A percentile compares a stretch with the other conserved stretches of the same genome.
These are phyloP conservation scores for Triglochin maritima DNA, from an alignment of 106 monocot genomes.

Conservation along the genomic window DNA sequence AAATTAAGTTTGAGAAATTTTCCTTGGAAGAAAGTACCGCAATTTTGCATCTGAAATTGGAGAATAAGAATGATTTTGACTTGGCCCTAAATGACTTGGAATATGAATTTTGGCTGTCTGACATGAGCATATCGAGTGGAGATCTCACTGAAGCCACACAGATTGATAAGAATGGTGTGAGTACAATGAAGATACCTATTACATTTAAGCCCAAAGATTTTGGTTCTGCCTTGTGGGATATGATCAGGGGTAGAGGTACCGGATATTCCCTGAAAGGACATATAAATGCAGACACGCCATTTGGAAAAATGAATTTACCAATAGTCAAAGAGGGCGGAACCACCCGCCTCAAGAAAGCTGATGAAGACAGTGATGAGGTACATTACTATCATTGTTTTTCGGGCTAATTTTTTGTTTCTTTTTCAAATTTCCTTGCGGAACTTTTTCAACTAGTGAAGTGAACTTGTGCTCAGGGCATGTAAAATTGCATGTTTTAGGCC, in stretches of 20 bases:
- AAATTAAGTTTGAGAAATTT: slow-evolving; percentile 46
- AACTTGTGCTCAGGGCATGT: no score
- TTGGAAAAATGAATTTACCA: slow-evolving; percentile 75
- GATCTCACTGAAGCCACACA: slow-evolving; percentile 40
- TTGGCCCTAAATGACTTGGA: slow-evolving; percentile 59
- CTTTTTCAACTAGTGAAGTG: no score
- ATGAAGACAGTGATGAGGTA: slow-evolving; percentile 48
- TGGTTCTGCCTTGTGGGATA: slow-evolving; percentile 72
- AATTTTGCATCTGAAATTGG: slow-evolving; percentile 51
- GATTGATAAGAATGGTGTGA: slow-evolving; percentile 61
- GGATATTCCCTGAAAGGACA: slow-evolving; percentile 73
- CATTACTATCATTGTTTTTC: no score
- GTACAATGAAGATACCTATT: slow-evolving; percentile 46
- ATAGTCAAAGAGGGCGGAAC: slow-evolving; percentile 68
- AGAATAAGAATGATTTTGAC: slow-evolving; percentile 88
- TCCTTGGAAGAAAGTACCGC: slow-evolving; percentile 71
- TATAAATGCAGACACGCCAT: slow-evolving; percentile 71
- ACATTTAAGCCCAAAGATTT: slow-evolving; percentile 69
- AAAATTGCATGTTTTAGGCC: no score
- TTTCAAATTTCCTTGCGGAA: no score
- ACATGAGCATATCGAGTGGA: slow-evolving; percentile 48
- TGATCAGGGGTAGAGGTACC: slow-evolving; percentile 68
- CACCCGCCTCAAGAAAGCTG: slow-evolving; percentile 49
- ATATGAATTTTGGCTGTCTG: slow-evolving; percentile 63
- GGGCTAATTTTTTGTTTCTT: no score